Conservation (phyloP, 139 green algal species). For the Raphidocelis subcapitata region DNA sequence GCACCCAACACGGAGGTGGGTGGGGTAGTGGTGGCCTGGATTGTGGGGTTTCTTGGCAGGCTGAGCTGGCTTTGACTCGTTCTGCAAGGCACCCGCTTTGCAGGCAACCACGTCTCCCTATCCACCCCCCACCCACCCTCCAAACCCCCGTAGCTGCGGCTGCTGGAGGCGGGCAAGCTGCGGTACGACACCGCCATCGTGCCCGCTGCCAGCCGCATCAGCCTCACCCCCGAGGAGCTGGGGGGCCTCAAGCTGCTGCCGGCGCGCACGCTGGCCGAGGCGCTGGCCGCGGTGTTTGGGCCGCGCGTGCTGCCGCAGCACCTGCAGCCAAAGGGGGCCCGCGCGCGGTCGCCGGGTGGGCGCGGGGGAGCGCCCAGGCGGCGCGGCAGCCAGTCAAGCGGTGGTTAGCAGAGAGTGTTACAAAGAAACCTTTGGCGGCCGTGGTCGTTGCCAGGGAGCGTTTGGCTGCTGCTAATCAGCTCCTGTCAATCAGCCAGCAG, state of each 20-base stretch:
- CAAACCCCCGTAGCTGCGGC: conserved; percentile 17
- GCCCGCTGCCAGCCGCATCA: conserved; percentile 9
- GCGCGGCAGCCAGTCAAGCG: too few species aligned
- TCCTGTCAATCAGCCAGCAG: too few species aligned
- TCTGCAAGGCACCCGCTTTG: not conserved
- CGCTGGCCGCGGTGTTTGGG: conserved; percentile 13
- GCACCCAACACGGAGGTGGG: conserved; percentile 51
- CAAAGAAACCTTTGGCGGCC: too few species aligned
- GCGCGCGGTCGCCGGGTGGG: too few species aligned
- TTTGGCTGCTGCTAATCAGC: too few species aligned
- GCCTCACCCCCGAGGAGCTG: not conserved
- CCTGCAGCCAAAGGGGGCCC: too few species aligned
- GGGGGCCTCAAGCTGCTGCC: conserved; percentile 6
- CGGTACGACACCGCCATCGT: conserved; percentile 59
- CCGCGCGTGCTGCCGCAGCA: too few species aligned
- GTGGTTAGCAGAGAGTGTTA: too few species aligned
- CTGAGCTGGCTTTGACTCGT: not conserved
- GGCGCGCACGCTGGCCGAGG: not conserved
- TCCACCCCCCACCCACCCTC: not conserved
- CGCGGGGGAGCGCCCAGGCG: too few species aligned
- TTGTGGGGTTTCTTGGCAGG: not conserved
- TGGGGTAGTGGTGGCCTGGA: too few species aligned
- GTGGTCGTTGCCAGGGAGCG: too few species aligned
- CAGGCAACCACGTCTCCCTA: too few species aligned
- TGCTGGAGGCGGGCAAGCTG: conserved; percentile 61